Evolutionary conservation across 805 yeast species (phyloP), one percentile per base, ranked within the genome.

Genomic region (Yamadazyma nakazawae): DNA sequence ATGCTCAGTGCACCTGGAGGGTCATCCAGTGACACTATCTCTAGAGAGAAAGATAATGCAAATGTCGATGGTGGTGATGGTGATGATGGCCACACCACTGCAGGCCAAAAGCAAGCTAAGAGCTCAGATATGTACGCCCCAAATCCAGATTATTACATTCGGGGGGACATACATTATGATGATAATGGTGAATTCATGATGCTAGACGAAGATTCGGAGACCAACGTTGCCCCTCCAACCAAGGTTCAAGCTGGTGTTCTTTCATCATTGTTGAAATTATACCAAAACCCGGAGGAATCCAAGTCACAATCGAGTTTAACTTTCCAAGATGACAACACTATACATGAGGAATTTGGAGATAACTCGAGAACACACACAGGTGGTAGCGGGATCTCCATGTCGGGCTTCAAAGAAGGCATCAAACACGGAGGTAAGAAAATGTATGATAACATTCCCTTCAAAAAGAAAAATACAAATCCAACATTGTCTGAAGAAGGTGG

Each of bases 241-340:
- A 78, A 77, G 44, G 91, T 88, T 11, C 85, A 85, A 54, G 90
- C 90, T 21, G 97, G 97, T 63, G 92, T 90, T 14, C 73, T 90
- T 25, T 87, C 96, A 0, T 81, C 92, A 1, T 72, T 90, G 51
- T 71, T 90, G 52, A 77, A 82, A 50, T 70, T 90, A 40, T 89
- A 90, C 59, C 84, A 81, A 51, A 70, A 74, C 56, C 75, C 66
- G 2, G 67, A 58, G 13, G 50, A 51, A 14, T 35, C 47, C 21
- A 53, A 54, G n/a, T 52, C 54, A 1, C 21, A 45, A 37, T 47
- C 56, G 2, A 48, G 52, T 18, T 43, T 52, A 25, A 31, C 47
- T 10, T 46, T 50, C 34, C 52, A 48, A 18, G 49, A 50, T 21
- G 44, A 43, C 17, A 36, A 41, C 16, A 46, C 43, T 13, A 37